These are phyloP conservation scores for Xanthoconium stramineum DNA, from an alignment of 768 basidiomycete species.

Conservation along the genomic window DNA sequence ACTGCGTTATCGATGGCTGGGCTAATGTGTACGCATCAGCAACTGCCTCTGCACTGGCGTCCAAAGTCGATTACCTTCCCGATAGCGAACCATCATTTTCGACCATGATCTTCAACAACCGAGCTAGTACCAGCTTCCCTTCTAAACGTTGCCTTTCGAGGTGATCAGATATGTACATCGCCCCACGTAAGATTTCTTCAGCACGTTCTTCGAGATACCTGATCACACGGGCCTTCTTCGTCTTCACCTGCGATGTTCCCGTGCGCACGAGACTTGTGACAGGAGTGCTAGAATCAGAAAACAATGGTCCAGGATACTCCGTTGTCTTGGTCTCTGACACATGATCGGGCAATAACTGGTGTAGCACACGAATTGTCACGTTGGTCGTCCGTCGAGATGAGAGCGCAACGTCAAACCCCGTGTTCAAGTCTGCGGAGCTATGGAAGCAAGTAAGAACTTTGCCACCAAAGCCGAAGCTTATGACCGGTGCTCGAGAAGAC, in stretches of 20 bases:
- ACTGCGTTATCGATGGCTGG: conserved; percentile 71
- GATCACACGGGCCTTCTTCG: conserved; percentile 75
- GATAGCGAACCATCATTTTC: conserved; percentile 86
- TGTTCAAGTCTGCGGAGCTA: conserved; percentile 57
- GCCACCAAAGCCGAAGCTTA: conserved; percentile 94
- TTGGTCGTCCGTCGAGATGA: conserved; percentile 67
- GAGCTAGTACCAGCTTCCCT: conserved; percentile 71
- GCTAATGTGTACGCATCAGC: conserved; percentile 34
- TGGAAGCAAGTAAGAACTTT: conserved; percentile 89
- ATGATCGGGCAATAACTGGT: conserved; percentile 67
- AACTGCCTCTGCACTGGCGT: not conserved
- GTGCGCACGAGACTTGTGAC: conserved; percentile 67
- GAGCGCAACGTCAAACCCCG: conserved; percentile 76
- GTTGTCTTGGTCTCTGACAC: conserved; percentile 51
- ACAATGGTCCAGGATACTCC: conserved; percentile 84
- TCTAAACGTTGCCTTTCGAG: conserved; percentile 60
- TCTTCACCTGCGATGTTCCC: conserved; percentile 61
- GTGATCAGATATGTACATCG: conserved; percentile 62
- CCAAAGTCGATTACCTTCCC: conserved; percentile 58
- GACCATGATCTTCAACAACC: conserved; percentile 73
- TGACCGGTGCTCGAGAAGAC: conserved; percentile 67
- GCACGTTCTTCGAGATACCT: conserved; percentile 75
- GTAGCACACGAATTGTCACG: conserved; percentile 64
- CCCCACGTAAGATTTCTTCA: conserved; percentile 73
- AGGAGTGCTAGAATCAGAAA: conserved; percentile 68